Percentiles rank a stretch among this genome's conserved stretches.
Conservation (phyloP, 306 rosid genomes). For the Ziziphus jujuba region DNA sequence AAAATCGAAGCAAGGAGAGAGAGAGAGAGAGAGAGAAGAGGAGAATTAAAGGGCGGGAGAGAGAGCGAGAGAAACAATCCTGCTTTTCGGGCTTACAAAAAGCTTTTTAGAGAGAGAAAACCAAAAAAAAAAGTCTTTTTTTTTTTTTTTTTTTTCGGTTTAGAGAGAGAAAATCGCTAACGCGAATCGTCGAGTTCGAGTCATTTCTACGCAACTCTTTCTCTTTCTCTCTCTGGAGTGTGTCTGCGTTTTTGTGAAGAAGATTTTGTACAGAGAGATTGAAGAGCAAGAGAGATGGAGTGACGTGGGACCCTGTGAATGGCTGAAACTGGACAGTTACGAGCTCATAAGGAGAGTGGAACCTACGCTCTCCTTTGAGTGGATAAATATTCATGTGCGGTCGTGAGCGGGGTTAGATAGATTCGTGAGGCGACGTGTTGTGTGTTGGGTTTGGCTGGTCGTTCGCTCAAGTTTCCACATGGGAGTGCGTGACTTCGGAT, state of each 20-base stretch:
- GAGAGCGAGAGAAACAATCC: background rate
- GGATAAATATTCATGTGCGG: background rate
- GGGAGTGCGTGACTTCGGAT: no score
- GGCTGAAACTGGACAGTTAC: background rate
- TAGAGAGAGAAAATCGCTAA: constrained; percentile 16
- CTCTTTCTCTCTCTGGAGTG: background rate
- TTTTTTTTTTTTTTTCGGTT: background rate
- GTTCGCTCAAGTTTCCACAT: no score
- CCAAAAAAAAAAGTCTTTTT: constrained; percentile 1
- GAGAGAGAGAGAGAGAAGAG: background rate
- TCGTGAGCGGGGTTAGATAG: no score
- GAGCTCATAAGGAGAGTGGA: background rate
- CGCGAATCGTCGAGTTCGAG: constrained; percentile 30
- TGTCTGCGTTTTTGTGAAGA: background rate
- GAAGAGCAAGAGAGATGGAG: background rate
- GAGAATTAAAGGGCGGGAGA: background rate
- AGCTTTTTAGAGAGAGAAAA: background rate
- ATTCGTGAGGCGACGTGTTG: no score
- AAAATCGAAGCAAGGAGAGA: background rate
- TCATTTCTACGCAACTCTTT: constrained; percentile 50
- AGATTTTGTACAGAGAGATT: constrained; percentile 9
- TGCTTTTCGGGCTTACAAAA: constrained; percentile 7
- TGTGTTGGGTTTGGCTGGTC: no score
- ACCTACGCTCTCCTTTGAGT: background rate
- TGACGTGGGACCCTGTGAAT: constrained; percentile 10